phyloP scores from a whole-genome alignment of 805 yeast species.

The Candida berthetii region DNA sequence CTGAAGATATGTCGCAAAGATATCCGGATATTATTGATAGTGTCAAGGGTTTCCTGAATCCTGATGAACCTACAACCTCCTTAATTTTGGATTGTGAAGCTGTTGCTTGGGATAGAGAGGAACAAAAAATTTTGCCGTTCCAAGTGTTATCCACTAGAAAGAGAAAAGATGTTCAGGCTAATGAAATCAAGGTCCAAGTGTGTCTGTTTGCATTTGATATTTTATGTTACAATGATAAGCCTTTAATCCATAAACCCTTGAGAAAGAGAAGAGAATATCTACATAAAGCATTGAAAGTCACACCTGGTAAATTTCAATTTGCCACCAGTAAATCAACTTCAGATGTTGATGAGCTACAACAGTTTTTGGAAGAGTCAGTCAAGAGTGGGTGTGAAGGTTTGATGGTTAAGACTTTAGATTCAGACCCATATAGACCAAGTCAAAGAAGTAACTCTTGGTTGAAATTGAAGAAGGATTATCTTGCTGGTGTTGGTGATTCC shows the following conservation, averaged over 20 bases:
- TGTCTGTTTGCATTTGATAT: slow-evolving; percentile 92
- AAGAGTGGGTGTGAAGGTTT: slow-evolving; percentile 91
- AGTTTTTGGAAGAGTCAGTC: slow-evolving; percentile 82
- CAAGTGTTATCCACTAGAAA: slow-evolving; percentile 91
- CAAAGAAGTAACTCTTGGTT: slow-evolving; percentile 95
- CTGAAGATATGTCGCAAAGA: slow-evolving; percentile 94
- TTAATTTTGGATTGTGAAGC: slow-evolving; percentile 94
- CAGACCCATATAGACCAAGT: slow-evolving; percentile 88
- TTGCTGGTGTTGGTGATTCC: slow-evolving; percentile 95
- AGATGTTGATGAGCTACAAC: slow-evolving; percentile 68
- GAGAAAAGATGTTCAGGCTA: slow-evolving; percentile 84
- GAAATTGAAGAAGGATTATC: slow-evolving; percentile 89
- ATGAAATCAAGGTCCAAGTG: slow-evolving; percentile 84
- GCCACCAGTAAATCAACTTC: slow-evolving; percentile 73
- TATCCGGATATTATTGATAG: slow-evolving; percentile 85
- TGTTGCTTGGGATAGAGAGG: slow-evolving; percentile 89
- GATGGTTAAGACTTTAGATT: slow-evolving; percentile 88
- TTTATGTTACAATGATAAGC: slow-evolving; percentile 65
- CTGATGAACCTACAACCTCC: slow-evolving; percentile 33
- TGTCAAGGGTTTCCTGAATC: slow-evolving; percentile 49
- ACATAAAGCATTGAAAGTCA: slow-evolving; percentile 45
- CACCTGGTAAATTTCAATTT: slow-evolving; percentile 74
- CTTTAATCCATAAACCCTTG: slow-evolving; percentile 61
- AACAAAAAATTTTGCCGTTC: slow-evolving; percentile 82
- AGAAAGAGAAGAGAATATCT: slow-evolving; percentile 64